Evolutionary conservation across 1,284 basidiomycete genomes (phyloP), one percentile per base, ranked within the genome.

Genomic region (Ganoderma lucidum): DNA sequence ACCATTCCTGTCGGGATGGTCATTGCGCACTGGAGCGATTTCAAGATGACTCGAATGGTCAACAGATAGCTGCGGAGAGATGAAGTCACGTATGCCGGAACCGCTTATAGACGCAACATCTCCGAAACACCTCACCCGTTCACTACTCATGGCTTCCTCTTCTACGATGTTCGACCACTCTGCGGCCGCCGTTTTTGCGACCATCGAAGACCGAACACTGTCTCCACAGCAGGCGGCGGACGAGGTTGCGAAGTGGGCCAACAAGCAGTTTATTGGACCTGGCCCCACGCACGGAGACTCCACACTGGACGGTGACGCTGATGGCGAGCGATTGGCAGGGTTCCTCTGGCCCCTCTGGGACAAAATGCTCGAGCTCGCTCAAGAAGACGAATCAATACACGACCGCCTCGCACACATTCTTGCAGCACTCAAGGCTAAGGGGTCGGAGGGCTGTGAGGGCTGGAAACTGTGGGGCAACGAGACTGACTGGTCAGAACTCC

Each of bases 291-390:
- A 51, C 10, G 48, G 48, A 28, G 23, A 15, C 53, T 17, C 53
- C 6, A n/a, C 9, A 14, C 12, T 12, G 6, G 35, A 19, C 30
- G 32, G 14, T 19, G 45, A 48, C 0, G 37, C 48, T 23, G 48
- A 8, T 17, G 64, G 17, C 42, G 67, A 71, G 53, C 67, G 72
- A 1, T 44, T 74, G 10, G 66, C 71, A 51, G 10, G 19, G 17
- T 69, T 73, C 64, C 42, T 72, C 8, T 72, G 69, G 71, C n/a
- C 2, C 19, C 63, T 72, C 45, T 70, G 75, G 73, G n/a, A 30
- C 53, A 42, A 51, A 8, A 44, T 71, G 8, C 2, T 65, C 9
- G 15, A 55, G 1, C 23, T 64, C 23, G 66, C 65, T 1, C 28
- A 58, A 19, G 62, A 66, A 19, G 68, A 74, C 32, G 32, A 55